Evolutionary conservation across 1,284 basidiomycete species (phyloP).

Genomic region (Ganoderma lucidum): DNA sequence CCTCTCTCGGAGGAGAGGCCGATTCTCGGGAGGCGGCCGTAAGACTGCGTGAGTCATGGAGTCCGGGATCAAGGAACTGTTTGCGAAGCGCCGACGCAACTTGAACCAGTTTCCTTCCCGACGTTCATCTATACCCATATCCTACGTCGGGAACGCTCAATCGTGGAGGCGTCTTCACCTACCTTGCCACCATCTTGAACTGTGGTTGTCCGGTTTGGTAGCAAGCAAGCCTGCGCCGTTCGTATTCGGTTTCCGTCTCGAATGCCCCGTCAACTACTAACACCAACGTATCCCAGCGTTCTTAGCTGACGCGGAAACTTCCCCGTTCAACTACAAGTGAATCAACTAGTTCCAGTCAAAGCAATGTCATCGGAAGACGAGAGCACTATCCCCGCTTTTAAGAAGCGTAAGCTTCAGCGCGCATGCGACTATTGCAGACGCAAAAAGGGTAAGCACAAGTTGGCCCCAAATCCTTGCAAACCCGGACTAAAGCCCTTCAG

Average conservation of each 20-base stretch:
- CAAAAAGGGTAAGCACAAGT: slow-evolving; percentile 67
- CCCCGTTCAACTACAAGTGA: background rate
- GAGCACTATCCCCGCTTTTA: slow-evolving; percentile 35
- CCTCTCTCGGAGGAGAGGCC: background rate
- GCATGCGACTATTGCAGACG: slow-evolving; percentile 78
- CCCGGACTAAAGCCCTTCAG: background rate
- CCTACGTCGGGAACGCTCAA: too few relatives aligned
- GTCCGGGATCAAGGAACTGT: background rate
- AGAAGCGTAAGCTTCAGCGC: slow-evolving; percentile 74
- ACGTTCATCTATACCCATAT: too few relatives aligned
- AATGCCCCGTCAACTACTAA: background rate
- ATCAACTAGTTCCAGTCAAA: background rate
- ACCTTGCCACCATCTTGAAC: too few relatives aligned
- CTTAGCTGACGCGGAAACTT: background rate
- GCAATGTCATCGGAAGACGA: background rate
- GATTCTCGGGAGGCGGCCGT: background rate
- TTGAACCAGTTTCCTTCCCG: too few relatives aligned
- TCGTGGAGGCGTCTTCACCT: too few relatives aligned
- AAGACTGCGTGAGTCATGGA: background rate
- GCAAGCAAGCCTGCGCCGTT: background rate
- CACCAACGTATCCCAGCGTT: background rate
- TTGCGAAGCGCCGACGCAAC: background rate
- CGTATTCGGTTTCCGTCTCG: background rate
- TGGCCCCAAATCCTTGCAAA: background rate
- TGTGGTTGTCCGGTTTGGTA: too few relatives aligned